Evolutionary conservation across 768 basidiomycete genomes (phyloP), one percentile per base, ranked within the genome.

Genomic region (Hericium alpestre): DNA sequence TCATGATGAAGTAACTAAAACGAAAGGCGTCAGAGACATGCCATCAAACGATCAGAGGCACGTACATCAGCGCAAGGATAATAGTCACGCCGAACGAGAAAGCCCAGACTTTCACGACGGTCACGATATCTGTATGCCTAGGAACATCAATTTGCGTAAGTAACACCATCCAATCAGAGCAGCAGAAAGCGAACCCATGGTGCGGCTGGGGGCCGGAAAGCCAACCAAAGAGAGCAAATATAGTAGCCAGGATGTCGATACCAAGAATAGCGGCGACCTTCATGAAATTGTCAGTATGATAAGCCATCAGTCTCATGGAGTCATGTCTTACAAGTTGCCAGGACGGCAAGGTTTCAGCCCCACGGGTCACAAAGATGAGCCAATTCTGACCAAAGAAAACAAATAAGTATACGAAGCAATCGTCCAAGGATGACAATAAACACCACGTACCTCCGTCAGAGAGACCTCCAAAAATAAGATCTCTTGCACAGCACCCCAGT

Each of bases 401-500:
- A 11, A 32, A 15, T 52, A 20, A 32, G 22, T 15, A 53, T 27
- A 56, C 15, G 18, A 5, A 27, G 12, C 18, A 47, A 22, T 13
- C 25, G 25, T 25, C 2, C 23, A 15, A 15, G 16, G 27, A 15
- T 13, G 38, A 38, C 39, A 10, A 20, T 16, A 27, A 10, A 8
- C 16, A 16, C 0, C 38, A 51, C 53, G 51, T 56, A 71, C 71
- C 65, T 78, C 76, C 1, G 76, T 78, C 18, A 78, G 65, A 2
- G 76, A 73, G 9, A 78, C 76, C 59, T 78, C 72, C 20, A 78
- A 66, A 69, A 77, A 78, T 32, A 78, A 59, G 40, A 77, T 69
- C 56, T 74, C 75, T 61, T 76, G 76, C n/a, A 74, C 66, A 55
- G 65, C 68, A 46, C 76, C 76, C 56, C 62, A 77, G 60, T 77